These are phyloP conservation scores for Yamadazyma sp. DNA, from an alignment of 805 yeast genomes.

Conservation along the genomic window DNA sequence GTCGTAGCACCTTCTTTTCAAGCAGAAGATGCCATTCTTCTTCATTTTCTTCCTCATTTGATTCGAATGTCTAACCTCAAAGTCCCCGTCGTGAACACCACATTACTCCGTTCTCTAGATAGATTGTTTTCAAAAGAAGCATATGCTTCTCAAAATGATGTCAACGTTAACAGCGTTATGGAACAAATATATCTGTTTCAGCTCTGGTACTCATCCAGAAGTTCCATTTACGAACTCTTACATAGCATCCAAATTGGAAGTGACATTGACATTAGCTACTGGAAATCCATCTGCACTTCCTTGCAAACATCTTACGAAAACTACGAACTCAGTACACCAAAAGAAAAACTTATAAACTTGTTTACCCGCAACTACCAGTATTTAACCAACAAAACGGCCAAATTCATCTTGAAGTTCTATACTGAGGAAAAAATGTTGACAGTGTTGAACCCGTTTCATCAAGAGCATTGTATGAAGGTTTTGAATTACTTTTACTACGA, in stretches of 20 bases:
- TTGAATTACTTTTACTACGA: constrained; percentile 43
- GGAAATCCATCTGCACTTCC: constrained; percentile 35
- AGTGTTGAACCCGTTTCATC: constrained; percentile 53
- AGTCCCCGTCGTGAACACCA: constrained; percentile 38
- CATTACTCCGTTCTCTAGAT: constrained; percentile 40
- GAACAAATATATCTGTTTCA: constrained; percentile 35
- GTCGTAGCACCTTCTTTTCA: constrained; percentile 16
- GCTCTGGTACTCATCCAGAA: constrained; percentile 39
- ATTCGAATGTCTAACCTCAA: constrained; percentile 32
- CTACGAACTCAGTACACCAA: constrained; percentile 42
- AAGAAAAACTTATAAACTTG: constrained; percentile 41
- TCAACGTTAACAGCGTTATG: constrained; percentile 12
- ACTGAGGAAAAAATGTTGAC: constrained; percentile 52
- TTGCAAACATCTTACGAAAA: constrained; percentile 31
- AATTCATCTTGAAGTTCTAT: constrained; percentile 49
- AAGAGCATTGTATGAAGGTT: constrained; percentile 42
- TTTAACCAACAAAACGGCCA: constrained; percentile 38
- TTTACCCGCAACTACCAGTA: constrained; percentile 37
- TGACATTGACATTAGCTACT: constrained; percentile 29
- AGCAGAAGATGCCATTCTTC: constrained; percentile 19
- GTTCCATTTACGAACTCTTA: constrained; percentile 43
- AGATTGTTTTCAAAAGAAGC: constrained; percentile 35
- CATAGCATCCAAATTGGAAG: constrained; percentile 22
- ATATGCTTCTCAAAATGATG: constrained; percentile 15
- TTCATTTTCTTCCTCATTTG: constrained; percentile 32